A percentile compares a stretch with the other conserved stretches of the same genome.
Evolutionary conservation across 2,329 filamentous ascomycete genomes (phyloP).

Genomic region (Aspergillus sp.): DNA sequence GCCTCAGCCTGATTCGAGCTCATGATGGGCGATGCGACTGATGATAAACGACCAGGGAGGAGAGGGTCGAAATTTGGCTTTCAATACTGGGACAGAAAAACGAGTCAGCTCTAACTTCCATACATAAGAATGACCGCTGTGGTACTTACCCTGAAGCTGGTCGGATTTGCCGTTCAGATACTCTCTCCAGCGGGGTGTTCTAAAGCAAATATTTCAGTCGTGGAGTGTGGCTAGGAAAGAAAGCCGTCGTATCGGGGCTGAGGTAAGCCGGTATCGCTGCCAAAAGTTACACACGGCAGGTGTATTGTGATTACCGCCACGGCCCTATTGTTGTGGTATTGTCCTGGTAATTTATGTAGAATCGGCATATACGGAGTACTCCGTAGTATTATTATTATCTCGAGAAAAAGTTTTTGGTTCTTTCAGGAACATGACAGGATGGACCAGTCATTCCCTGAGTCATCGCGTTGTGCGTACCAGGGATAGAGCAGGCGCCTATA

Average conservation of each 20-base stretch:
- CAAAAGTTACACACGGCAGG: too few relatives aligned
- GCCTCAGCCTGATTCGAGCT: conserved; percentile 68
- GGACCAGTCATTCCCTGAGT: too few relatives aligned
- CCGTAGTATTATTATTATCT: too few relatives aligned
- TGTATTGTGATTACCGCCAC: too few relatives aligned
- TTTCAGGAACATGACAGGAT: too few relatives aligned
- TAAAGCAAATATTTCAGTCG: conserved; percentile 26
- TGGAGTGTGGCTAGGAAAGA: conserved; percentile 18
- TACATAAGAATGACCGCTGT: not conserved
- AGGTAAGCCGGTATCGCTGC: conserved; percentile 18
- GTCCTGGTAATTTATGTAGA: not conserved
- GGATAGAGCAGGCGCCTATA: too few relatives aligned
- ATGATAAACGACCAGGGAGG: conserved; percentile 12
- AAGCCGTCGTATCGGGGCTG: conserved; percentile 17
- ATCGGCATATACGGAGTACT: not conserved
- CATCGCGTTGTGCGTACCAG: too few relatives aligned
- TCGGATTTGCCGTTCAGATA: conserved; percentile 14
- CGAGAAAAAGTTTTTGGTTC: too few relatives aligned
- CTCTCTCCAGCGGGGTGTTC: conserved; percentile 18
- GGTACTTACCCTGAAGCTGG: conserved; percentile 17
- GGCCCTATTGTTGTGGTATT: not conserved
- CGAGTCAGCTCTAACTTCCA: not conserved
- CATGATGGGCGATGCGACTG: conserved; percentile 55
- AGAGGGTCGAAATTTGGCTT: conserved; percentile 10
- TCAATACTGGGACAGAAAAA: conserved; percentile 6